phyloP scores from a whole-genome alignment of 495 filamentous ascomycete genomes.

The Talaromyces adpressus region DNA sequence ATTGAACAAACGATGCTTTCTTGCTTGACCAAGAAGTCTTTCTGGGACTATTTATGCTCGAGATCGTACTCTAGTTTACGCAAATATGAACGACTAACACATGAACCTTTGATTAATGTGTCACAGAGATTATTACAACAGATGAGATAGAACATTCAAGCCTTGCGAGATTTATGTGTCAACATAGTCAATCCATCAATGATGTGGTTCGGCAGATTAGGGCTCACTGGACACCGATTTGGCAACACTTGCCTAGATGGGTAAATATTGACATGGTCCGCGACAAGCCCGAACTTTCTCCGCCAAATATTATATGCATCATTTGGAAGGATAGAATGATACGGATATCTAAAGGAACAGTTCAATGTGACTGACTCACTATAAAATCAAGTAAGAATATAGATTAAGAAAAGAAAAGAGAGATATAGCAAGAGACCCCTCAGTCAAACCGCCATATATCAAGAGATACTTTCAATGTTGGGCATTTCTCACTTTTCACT shows the following conservation, averaged over 20 bases:
- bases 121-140: background rate
- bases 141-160: background rate
- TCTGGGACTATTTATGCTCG: background rate
- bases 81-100: background rate
- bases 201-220: background rate
- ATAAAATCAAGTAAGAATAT: no score
- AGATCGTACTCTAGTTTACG: background rate
- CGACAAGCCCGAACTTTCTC: no score
- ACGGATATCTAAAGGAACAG: no score
- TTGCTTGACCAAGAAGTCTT: background rate
- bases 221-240: background rate
- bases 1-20: background rate
- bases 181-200: background rate
- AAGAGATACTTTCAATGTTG: no score
- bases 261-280: background rate
- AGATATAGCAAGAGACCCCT: no score
- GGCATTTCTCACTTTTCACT: no score
- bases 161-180: background rate
- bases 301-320: no score
- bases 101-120: background rate
- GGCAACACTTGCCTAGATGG: background rate
- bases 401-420: no score
- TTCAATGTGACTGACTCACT: no score
- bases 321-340: no score
- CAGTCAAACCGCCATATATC: no score